These are phyloP conservation scores for Diaporthe sp. DNA, from an alignment of 2,329 filamentous ascomycete species.

Conservation along the genomic window DNA sequence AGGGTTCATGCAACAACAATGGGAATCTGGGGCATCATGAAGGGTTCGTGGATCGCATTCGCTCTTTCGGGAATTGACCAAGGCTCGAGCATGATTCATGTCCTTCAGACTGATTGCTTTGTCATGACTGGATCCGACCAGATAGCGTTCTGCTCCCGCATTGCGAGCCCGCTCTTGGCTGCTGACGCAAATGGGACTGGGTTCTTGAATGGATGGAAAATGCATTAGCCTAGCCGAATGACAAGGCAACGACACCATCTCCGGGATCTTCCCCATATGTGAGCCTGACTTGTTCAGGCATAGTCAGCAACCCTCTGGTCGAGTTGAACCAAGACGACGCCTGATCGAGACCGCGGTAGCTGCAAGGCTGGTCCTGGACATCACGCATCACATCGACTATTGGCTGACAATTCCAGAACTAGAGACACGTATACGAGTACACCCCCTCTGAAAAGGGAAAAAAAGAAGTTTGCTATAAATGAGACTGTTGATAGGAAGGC, in stretches of 20 bases:
- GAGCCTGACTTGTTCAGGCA: constrained; percentile 19
- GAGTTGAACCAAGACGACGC: constrained; percentile 19
- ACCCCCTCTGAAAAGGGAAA: constrained; percentile 25
- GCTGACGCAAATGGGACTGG: constrained; percentile 11
- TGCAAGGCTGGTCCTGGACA: constrained; percentile 30
- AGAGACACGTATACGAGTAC: constrained; percentile 21
- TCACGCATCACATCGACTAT: constrained; percentile 27
- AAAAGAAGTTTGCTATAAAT: constrained; percentile 25
- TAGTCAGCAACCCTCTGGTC: constrained; percentile 11
- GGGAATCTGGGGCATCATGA: not conserved
- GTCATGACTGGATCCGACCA: constrained; percentile 22
- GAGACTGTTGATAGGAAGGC: constrained; percentile 10
- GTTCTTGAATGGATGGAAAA: constrained; percentile 23
- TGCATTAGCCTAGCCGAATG: constrained; percentile 20
- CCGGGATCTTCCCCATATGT: constrained; percentile 31
- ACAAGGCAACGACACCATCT: constrained; percentile 29
- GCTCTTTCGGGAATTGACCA: not conserved
- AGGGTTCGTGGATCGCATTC: constrained; percentile 21
- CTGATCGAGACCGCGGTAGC: constrained; percentile 17
- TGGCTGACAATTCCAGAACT: constrained; percentile 24
- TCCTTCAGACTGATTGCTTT: constrained; percentile 3
- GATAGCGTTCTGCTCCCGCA: constrained; percentile 17
- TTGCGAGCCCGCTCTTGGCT: constrained; percentile 11
- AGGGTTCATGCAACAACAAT: not conserved
- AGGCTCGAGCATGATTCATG: constrained; percentile 30